Evolutionary conservation across 2,329 filamentous ascomycete genomes (phyloP).

Genomic region (Alternaria dauci): DNA sequence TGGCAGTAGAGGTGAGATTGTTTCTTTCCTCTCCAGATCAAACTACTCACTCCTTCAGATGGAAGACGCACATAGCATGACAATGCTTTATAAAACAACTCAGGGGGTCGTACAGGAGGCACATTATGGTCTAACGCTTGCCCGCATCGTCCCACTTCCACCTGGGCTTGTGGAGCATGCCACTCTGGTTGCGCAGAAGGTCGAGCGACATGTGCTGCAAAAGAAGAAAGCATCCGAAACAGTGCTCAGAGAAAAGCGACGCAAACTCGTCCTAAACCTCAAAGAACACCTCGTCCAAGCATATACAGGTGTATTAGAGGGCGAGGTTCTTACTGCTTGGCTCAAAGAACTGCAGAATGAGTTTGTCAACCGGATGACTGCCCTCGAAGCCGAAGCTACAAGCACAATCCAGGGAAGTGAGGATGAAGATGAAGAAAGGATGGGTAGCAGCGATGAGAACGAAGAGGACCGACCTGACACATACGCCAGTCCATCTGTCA

Average conservation of each 20-base stretch:
- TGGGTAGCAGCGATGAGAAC: slow-evolving; percentile 10
- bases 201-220: slow-evolving; percentile 66
- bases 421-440: slow-evolving; percentile 28
- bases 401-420: slow-evolving; percentile 20
- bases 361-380: slow-evolving; percentile 75
- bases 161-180: slow-evolving; percentile 72
- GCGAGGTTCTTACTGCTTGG: slow-evolving; percentile 69
- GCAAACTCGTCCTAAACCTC: slow-evolving; percentile 77
- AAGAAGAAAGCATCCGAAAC: slow-evolving; percentile 67
- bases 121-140: slow-evolving; percentile 86
- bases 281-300: slow-evolving; percentile 77
- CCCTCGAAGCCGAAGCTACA: slow-evolving; percentile 62
- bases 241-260: slow-evolving; percentile 66
- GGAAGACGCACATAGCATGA: slow-evolving; percentile 69
- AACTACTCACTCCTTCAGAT: slow-evolving; percentile 30
- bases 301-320: slow-evolving; percentile 69
- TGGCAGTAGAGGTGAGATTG: slow-evolving; percentile 71
- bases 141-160: slow-evolving; percentile 77
- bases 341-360: slow-evolving; percentile 74
- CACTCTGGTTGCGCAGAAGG: slow-evolving; percentile 67
- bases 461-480: slow-evolving; percentile 26
- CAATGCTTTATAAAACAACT: slow-evolving; percentile 86
- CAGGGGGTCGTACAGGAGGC: slow-evolving; percentile 74
- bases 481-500: slow-evolving; percentile 28
- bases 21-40: not conserved